Evolutionary conservation across 2,329 filamentous ascomycete genomes (phyloP), one percentile per base, ranked within the genome.

Genomic region (Neoascochyta sp.): DNA sequence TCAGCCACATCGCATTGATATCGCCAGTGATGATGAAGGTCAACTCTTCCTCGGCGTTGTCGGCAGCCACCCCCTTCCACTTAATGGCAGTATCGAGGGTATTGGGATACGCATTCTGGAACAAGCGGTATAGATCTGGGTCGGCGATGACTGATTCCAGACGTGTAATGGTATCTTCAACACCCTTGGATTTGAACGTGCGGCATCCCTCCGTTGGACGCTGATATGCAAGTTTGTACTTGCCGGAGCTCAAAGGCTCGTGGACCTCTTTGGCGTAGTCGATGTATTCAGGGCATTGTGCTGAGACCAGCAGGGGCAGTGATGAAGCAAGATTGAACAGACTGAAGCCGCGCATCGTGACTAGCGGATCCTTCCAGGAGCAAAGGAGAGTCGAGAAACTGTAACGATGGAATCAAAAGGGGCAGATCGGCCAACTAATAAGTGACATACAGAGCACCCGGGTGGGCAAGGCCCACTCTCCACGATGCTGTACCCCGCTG

Each of bases 61-160:
- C 69, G 18, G 68, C 70, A 1, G 76, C 69, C 29, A 68, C 65
- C 2, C 83, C 83, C 32, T 74, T 77, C 81, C 81, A 86, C 39
- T 72, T 71, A 22, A 86, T 74, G 0, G 82, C 81, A 0, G 82
- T 86, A 51, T 87, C 83, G 8, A 88, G 68, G 0, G 82, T 86
- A 57, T 86, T 88, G 0, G 83, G 83, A 53, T 78, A 87, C 2
- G 78, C 69, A 54, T 88, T 88, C 45, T 78, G 64, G 52, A 88
- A 88, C 8, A 88, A 67, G 3, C 80, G 72, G 54, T 73, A 79
- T 12, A 88, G 69, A 54, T 89, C 84, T 0, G 67, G 67, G 41
- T 73, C 69, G 13, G 52, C 50, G 36, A 72, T 71, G 14, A 65
- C 53, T 6, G 44, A 39, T 27, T 61, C 37, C 43, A 66, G 51